Conservation (phyloP, 257 asterid species). For the Ballota nigra region DNA sequence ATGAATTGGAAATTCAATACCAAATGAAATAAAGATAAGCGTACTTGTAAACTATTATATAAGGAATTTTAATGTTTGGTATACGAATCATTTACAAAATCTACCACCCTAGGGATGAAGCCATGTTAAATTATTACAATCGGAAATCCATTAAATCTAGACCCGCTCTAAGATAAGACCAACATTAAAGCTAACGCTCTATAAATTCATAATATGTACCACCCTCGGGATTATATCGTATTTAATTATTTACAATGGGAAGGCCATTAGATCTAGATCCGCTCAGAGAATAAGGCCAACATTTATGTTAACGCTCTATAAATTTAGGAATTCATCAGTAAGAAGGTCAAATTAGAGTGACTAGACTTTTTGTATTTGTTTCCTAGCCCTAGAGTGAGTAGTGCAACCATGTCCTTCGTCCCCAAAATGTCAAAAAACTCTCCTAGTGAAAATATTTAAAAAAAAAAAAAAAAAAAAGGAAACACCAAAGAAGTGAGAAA, state of each 20-base stretch:
- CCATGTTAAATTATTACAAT: too few relatives aligned
- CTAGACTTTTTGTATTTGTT: background rate
- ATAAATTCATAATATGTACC: background rate
- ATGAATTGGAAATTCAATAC: constrained; percentile 5
- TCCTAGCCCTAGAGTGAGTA: constrained; percentile 3
- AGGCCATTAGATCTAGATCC: background rate
- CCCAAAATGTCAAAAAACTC: background rate
- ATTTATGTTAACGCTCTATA: too few relatives aligned
- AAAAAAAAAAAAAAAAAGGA: background rate
- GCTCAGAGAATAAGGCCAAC: background rate
- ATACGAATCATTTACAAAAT: too few relatives aligned
- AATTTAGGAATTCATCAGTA: too few relatives aligned
- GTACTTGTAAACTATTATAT: constrained; percentile 3
- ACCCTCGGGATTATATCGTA: background rate
- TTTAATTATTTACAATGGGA: background rate
- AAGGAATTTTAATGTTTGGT: too few relatives aligned
- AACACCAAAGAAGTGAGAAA: background rate
- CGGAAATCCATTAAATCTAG: too few relatives aligned
- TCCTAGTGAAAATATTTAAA: constrained; percentile 7
- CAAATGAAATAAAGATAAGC: constrained; percentile 6
- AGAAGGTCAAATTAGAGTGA: constrained; percentile 3
- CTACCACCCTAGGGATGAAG: too few relatives aligned
- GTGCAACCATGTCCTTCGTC: constrained; percentile 9
- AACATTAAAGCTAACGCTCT: background rate
- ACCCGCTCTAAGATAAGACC: too few relatives aligned